Evolutionary conservation across 2,329 filamentous ascomycete species (phyloP), one percentile per base, ranked within the genome.

Genomic region (Xylariaceae sp.): DNA sequence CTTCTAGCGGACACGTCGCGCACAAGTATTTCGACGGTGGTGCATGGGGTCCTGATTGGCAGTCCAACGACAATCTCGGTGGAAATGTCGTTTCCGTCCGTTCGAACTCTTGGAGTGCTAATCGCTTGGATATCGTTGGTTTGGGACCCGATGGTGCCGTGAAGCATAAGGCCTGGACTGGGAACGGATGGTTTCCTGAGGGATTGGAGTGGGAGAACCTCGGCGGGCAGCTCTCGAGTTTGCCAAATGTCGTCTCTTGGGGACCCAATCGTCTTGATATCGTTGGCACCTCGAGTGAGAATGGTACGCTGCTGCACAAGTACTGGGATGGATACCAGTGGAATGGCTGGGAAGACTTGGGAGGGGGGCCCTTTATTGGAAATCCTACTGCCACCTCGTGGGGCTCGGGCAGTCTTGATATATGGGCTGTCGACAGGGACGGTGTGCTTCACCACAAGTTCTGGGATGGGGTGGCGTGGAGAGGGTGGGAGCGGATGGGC

Each of bases 101-200:
- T 5, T 52, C 51, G 4, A n/a, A 50, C 19, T 57, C 57, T 26
- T 64, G 62, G 62, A 60, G 51, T 0, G 31, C 39, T 6, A 43
- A 51, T 19, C 57, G 62, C 11, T 54, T 64, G 4, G 60, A 64
- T 7, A 58, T 64, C 8, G 47, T 64, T 7, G 60, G 51, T 11
- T 49, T 46, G 1, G 37, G 54, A n/a, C 6, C 11, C 11, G 56
- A 60, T 9, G 60, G 60, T 5, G 51, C 59, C 6, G 54, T 47
- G 41, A 37, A 59, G 39, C 62, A 64, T 29, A 64, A 64, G 44
- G 62, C 62, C 3, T 64, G 62, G 62, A 62, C 62, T 2, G 62
- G 61, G 4, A 11, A 29, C 4, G 44, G 50, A 4, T 57, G 43
- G 31, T 54, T 41, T 30, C 54, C 54, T 4, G 9, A 32, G 4